Evolutionary conservation across 2,329 filamentous ascomycete genomes (phyloP), one percentile per base, ranked within the genome.

Genomic region (Leptosphaerulina australis): DNA sequence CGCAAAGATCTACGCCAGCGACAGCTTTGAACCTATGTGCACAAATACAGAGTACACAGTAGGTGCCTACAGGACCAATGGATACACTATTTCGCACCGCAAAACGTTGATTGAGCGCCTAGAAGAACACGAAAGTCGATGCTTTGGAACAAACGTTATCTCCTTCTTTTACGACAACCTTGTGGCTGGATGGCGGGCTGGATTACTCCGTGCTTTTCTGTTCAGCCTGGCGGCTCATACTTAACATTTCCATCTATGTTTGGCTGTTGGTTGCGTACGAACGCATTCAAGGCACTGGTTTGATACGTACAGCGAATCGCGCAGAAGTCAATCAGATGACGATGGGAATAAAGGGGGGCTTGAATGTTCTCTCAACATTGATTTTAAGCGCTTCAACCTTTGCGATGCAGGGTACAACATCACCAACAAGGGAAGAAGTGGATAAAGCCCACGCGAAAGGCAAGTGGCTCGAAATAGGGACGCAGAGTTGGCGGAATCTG

Each of bases 351-450:
- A 80, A 83, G 64, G 59, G 81, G 12, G 53, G 44, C 1, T 25
- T 83, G 58, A 83, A 83, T 63, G 53, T 72, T 0, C 60, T 80
- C 18, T 74, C 74, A n/a, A 63, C 60, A 2, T 33, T 60, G 21
- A 45, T 65, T 2, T 35, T 65, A 3, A 52, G 47, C 7, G 58
- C 62, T 25, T 58, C 53, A 3, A 63, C 53, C 11, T 63, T 57
- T 37, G 54, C 55, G 1, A 65, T 65, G 62, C 60, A 65, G 37
- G 56, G 60, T 12, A 39, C 62, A 2, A 57, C 56, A 8, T 49
- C 62, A 15, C 62, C 62, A 2, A 62, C 62, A 6, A 52, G 62
- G 36, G 21, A 49, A 20, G 60, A 65, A 20, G 48, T 65, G n/a
- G 52, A 65, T 22, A 17, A 22, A 3, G 62, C 60, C 15, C 62